Conservation (phyloP, 2,329 filamentous ascomycete species). For the Phyllosticta citrichinensis region DNA sequence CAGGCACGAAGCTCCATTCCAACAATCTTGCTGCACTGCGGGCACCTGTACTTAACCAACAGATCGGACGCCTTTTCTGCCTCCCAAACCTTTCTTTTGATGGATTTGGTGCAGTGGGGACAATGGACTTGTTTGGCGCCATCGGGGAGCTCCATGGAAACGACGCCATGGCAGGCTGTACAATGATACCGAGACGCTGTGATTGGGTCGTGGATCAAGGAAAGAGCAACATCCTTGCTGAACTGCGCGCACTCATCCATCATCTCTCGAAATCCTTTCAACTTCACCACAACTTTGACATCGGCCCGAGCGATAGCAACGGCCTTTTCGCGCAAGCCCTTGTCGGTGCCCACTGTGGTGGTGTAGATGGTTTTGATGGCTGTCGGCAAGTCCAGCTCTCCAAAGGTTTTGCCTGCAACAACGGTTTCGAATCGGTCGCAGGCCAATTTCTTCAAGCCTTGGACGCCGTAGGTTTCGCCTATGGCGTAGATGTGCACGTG, state of each 20-base stretch:
- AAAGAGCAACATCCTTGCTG: not conserved
- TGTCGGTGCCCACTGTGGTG: not conserved
- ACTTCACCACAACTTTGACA: not conserved
- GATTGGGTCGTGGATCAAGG: not conserved
- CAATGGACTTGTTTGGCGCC: no score
- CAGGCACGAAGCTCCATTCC: no score
- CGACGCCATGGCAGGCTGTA: no score
- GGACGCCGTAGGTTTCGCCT: not conserved
- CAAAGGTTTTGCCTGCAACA: not conserved
- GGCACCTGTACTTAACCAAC: no score
- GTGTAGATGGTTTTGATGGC: not conserved
- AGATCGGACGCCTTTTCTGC: no score
- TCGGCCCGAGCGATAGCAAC: not conserved
- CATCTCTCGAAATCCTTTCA: not conserved
- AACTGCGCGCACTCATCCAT: slow-evolving; percentile 5
- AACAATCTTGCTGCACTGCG: no score
- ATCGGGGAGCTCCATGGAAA: no score
- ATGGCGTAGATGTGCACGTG: not conserved
- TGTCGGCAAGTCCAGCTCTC: slow-evolving; percentile 11
- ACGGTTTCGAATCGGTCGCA: not conserved
- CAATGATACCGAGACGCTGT: not conserved
- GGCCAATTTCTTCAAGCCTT: not conserved
- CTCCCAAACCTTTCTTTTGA: no score
- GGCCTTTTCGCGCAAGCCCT: not conserved
- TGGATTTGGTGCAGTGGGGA: no score